Evolutionary conservation across 2,329 filamentous ascomycete genomes (phyloP).

Genomic region (Epichloe brachyelytri): DNA sequence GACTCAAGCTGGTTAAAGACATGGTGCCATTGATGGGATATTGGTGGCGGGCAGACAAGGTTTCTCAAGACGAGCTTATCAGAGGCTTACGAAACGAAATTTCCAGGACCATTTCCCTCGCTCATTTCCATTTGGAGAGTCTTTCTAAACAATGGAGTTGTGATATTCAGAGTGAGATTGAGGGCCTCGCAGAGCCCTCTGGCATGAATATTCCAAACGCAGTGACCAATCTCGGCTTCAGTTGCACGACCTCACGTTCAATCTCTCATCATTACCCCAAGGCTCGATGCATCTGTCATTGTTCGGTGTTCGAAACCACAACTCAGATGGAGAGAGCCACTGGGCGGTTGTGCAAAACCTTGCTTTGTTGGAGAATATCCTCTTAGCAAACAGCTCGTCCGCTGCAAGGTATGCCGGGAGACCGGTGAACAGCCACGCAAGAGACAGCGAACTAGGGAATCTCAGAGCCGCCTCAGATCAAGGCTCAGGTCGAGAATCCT

Average conservation of each 20-base stretch:
- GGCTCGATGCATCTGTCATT: conserved; percentile 34
- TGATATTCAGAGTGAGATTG: conserved; percentile 35
- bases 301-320: conserved; percentile 41
- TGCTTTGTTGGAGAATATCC: conserved; percentile 41
- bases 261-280: conserved; percentile 27
- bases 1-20: conserved; percentile 43
- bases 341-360: conserved; percentile 49
- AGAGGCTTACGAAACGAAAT: conserved; percentile 64
- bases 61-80: conserved; percentile 46
- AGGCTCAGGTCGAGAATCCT: conserved; percentile 33
- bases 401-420: conserved; percentile 13
- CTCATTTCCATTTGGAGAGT: conserved; percentile 49
- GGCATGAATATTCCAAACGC: conserved; percentile 63
- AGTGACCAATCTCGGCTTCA: conserved; percentile 60
- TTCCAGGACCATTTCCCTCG: conserved; percentile 55
- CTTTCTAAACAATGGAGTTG: conserved; percentile 32
- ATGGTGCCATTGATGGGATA: conserved; percentile 59
- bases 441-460: conserved; percentile 30
- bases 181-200: conserved; percentile 61
- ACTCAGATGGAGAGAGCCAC: conserved; percentile 41
- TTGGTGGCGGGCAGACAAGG: conserved; percentile 64
- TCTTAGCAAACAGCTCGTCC: conserved; percentile 18
- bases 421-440: conserved; percentile 38
- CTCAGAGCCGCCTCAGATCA: conserved; percentile 33
- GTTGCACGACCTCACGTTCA: conserved; percentile 60